phyloP scores from a whole-genome alignment of 768 basidiomycete genomes.

The Leucocoprinus leucothites region DNA sequence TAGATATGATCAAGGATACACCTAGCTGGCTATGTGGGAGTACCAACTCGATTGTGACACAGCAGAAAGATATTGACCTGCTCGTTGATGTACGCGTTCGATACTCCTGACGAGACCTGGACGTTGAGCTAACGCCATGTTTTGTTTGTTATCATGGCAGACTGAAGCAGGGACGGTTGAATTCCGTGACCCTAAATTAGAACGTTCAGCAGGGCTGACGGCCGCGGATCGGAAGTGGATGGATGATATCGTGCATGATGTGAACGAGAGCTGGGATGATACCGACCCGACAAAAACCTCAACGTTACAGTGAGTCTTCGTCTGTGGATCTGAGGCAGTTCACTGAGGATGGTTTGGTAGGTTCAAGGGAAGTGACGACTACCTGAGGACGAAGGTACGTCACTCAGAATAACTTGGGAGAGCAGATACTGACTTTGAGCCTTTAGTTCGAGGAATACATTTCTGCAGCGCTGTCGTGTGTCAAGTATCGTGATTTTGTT shows the following conservation, averaged over 20 bases:
- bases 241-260: conserved; percentile 88
- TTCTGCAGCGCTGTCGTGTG: conserved; percentile 78
- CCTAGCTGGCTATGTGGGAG: conserved; percentile 90
- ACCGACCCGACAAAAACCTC: conserved; percentile 51
- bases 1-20: conserved; percentile 81
- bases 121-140: neutral
- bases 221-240: conserved; percentile 97
- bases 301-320: conserved; percentile 59
- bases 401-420: neutral
- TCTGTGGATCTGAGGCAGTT: neutral
- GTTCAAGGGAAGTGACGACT: conserved; percentile 96
- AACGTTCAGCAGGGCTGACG: conserved; percentile 76
- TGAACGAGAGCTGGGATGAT: conserved; percentile 77
- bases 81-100: conserved; percentile 70
- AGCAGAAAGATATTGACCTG: conserved; percentile 88
- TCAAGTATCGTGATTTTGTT: conserved; percentile 89
- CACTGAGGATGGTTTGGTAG: conserved; percentile 31
- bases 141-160: conserved; percentile 36
- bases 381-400: conserved; percentile 77
- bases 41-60: conserved; percentile 93
- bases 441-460: conserved; percentile 91
- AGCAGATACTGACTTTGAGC: neutral
- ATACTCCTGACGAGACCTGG: neutral
- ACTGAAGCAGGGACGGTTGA: conserved; percentile 86
- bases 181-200: conserved; percentile 79